Base-by-base conservation (phyloP, 2,329 filamentous ascomycete genomes). In the Claviceps sp. region DNA sequence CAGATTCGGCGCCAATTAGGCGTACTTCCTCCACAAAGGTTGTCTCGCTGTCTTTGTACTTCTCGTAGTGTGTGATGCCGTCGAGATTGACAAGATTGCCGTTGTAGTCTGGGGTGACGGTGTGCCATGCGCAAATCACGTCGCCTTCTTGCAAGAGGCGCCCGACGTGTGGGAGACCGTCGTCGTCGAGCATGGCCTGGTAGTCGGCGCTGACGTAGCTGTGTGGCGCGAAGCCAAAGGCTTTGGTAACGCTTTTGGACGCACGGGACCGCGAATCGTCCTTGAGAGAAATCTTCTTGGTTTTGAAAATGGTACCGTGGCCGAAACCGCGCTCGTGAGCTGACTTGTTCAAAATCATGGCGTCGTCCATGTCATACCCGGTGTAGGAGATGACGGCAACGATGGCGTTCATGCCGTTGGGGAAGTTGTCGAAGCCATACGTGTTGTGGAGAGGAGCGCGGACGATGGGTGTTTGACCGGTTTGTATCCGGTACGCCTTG, bases 281-380 rank as follows among this genome's bases (percentile, higher is more conserved):
- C 60, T 89, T 86, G 17, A 97, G 77, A 39, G 86, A 82, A 63
- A 93, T 83, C 63, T 94, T 87, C 71, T 97, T 95, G 8, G 89
- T 95, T 74, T 98, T 98, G 77, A 96, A 98, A 61, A 98, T 89
- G 5, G 90, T 94, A 52, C 93, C 93, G 63, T 97, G 83, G 40
- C 89, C 91, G 63, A 98, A 97, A 14, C 93, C 93, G 59, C 93
- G 83, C 69, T 98, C 93, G 68, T 96, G 89, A 2, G 91, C 84
- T 19, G 89, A 95, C 68, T 97, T 97, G 75, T 97, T 97, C 65
- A 98, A 76, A 65, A 98, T 97, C 91, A 97, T 97, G 65, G 93
- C 93, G 71, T 98, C 93, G 76, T 98, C 93, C 93, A 98, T 98
- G 76, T 98, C 93, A 71, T 97, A 98, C 50, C 91, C 93, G 2